Conservation (phyloP, 768 basidiomycete species). For the Exidia glandulosa region DNA sequence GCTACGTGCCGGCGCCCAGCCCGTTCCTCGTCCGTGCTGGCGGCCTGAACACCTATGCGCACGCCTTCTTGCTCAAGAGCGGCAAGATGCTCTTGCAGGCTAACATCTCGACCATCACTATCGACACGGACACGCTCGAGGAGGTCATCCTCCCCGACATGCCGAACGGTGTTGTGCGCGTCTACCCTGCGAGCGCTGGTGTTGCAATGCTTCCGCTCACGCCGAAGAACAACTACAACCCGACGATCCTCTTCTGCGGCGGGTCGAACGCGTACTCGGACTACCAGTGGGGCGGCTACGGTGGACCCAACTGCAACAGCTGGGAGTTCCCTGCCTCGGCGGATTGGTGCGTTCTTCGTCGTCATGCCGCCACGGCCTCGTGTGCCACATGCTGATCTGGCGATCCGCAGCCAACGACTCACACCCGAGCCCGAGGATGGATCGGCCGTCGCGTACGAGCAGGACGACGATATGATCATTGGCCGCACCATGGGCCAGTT, state of each 20-base stretch:
- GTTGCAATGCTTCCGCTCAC: slow-evolving; percentile 86
- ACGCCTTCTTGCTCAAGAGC: slow-evolving; percentile 44
- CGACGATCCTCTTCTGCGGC: slow-evolving; percentile 84
- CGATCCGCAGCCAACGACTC: slow-evolving; percentile 42
- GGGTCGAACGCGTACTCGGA: slow-evolving; percentile 64
- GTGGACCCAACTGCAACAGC: slow-evolving; percentile 60
- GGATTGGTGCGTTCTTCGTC: slow-evolving; percentile 33
- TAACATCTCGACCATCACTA: slow-evolving; percentile 56
- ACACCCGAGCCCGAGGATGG: slow-evolving; percentile 76
- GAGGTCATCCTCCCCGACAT: slow-evolving; percentile 60
- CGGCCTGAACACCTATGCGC: background rate
- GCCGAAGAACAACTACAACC: slow-evolving; percentile 77
- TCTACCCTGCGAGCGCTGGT: slow-evolving; percentile 85
- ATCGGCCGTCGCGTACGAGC: slow-evolving; percentile 42
- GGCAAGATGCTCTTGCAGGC: slow-evolving; percentile 76
- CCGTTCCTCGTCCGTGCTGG: background rate
- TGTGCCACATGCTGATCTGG: background rate
- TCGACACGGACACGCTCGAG: slow-evolving; percentile 41
- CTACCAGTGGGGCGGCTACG: slow-evolving; percentile 64
- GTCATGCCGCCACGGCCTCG: background rate
- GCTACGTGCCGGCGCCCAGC: background rate
- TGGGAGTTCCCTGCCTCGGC: slow-evolving; percentile 57
- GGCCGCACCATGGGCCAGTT: slow-evolving; percentile 89
- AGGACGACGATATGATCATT: slow-evolving; percentile 67
- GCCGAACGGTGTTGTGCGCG: slow-evolving; percentile 66